Evolutionary conservation across 768 basidiomycete genomes (phyloP), one percentile per base, ranked within the genome.

Genomic region (Cystobasidium onofrii): DNA sequence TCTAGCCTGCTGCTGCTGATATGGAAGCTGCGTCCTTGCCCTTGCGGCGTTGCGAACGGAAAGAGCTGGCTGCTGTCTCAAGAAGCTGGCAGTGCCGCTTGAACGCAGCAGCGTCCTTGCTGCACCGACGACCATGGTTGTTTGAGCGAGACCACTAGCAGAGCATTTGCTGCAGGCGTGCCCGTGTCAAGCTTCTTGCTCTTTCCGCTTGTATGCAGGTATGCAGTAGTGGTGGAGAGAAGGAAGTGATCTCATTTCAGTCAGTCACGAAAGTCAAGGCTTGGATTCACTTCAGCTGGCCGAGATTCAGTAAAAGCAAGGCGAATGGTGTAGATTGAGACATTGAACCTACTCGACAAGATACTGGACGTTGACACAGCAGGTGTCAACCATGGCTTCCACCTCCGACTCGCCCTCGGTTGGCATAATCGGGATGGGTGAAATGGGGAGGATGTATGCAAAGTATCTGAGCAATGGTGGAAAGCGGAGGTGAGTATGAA

Each of bases 361-460:
- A 50, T 9, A 20, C 46, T 20, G 20, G 10, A 50, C 20, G 20
- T 20, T 50, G 46, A 50, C 20, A 60, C 25, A 9, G 10, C 25
- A 7, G 39, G 63, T n/a, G 29, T 63, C 9, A 15, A 63, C 62
- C 25, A 64, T 34, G 63, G 63, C 57, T 50, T 61, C 60, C 31
- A 64, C 31, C 25, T 36, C 65, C 39, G 34, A 67, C 36, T 36
- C 34, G 39, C 43, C 44, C 36, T 33, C 29, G n/a, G 69, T 71
- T 4, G 69, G 69, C 6, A 71, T 71, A 23, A 71, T 71, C 39
- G 94, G 95, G 1, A 96, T 97, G 93, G 94, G 94, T 0, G 90
- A 90, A 63, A 98, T 98, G 95, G 95, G 95, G 1, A 84, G 83
- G 79, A 92, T 98, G 92, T 98, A 97, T 80, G 92, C 92, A 0